Evolutionary conservation across 257 asterid genomes (phyloP).

Genomic region (Solanum etuberosum): DNA sequence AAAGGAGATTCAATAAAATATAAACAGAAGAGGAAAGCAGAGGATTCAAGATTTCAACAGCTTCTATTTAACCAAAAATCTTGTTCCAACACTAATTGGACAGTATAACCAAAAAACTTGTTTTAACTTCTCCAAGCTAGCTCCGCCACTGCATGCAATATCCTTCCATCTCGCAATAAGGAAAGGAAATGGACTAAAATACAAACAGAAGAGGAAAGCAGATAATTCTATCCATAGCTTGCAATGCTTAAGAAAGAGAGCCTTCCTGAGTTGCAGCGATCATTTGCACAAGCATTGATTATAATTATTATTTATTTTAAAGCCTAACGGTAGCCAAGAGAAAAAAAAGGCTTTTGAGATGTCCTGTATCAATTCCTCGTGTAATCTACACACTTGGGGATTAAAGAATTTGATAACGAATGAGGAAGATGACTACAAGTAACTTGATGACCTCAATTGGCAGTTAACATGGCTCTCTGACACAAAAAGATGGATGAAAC

Average conservation of each 20-base stretch:
- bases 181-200: background rate
- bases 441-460: background rate
- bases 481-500: background rate
- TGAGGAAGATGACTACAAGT: background rate
- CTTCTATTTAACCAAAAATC: too few species aligned
- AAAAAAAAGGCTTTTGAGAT: background rate
- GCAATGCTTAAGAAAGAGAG: background rate
- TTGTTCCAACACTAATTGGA: too few species aligned
- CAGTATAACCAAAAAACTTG: too few species aligned
- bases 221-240: background rate
- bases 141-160: background rate
- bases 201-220: background rate
- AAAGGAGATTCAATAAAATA: too few species aligned
- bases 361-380: background rate
- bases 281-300: background rate
- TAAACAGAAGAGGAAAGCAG: too few species aligned
- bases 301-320: background rate
- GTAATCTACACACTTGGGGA: background rate
- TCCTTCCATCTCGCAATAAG: background rate
- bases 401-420: background rate
- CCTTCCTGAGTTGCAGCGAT: background rate
- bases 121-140: background rate
- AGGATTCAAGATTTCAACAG: too few species aligned
- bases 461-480: background rate
- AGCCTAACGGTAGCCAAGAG: background rate